Percentiles rank a stretch among this genome's conserved stretches.
These are phyloP conservation scores for Colletotrichum tanaceti DNA, from an alignment of 2,329 filamentous ascomycete genomes.

Conservation along the genomic window DNA sequence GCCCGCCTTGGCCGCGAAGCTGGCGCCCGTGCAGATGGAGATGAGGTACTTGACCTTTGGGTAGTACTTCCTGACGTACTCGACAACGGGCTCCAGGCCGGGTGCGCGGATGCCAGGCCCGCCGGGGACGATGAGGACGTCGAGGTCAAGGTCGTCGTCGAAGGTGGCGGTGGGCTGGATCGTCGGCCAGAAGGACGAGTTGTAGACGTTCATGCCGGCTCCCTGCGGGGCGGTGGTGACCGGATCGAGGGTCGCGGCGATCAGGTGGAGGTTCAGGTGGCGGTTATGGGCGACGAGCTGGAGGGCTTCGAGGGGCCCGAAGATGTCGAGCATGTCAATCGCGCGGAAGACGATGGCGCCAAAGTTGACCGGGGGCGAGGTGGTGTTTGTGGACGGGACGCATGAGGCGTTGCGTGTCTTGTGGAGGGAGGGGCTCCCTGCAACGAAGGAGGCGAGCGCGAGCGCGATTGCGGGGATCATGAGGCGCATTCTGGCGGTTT, in stretches of 20 bases:
- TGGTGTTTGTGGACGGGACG: background rate
- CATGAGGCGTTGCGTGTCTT: background rate
- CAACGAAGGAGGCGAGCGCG: background rate
- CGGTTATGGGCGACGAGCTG: conserved; percentile 39
- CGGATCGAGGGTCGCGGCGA: conserved; percentile 55
- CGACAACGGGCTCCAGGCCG: conserved; percentile 51
- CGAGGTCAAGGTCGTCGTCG: conserved; percentile 62
- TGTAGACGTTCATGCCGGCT: conserved; percentile 48
- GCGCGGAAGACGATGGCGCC: conserved; percentile 41
- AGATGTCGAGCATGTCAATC: conserved; percentile 43
- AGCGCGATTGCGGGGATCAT: background rate
- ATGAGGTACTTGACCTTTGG: conserved; percentile 66
- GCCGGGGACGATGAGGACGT: conserved; percentile 75
- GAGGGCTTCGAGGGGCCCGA: conserved; percentile 42
- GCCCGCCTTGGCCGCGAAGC: conserved; percentile 68
- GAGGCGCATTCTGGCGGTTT: conserved; percentile 17
- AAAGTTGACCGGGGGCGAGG: conserved; percentile 32
- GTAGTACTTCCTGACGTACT: conserved; percentile 55
- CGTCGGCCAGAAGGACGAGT: conserved; percentile 51
- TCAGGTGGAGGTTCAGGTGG: conserved; percentile 54
- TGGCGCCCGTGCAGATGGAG: conserved; percentile 75
- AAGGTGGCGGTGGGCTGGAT: conserved; percentile 64
- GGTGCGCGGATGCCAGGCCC: conserved; percentile 62
- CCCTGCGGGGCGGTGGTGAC: conserved; percentile 51
- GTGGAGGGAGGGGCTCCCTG: conserved; percentile 9